phyloP scores from a whole-genome alignment of 192 early-diverging fungal genomes.

The Pilaira anomala region DNA sequence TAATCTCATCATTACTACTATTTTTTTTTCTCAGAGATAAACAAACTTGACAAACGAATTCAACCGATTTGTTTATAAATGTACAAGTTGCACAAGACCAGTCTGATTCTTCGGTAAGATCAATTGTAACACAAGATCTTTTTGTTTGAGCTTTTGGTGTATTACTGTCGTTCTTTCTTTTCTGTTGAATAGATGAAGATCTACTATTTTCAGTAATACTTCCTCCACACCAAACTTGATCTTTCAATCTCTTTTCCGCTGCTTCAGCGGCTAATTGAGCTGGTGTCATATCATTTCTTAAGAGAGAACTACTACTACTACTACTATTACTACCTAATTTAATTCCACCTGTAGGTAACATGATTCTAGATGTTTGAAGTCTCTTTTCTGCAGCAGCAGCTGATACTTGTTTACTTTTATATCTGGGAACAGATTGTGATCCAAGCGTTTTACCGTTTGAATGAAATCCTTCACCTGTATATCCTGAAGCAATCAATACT shows the following conservation, averaged over 20 bases:
- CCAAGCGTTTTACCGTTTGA: conserved; percentile 45
- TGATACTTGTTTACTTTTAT: conserved; percentile 37
- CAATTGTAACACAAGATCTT: background rate
- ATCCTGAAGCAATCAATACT: conserved; percentile 42
- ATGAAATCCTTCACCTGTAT: conserved; percentile 57
- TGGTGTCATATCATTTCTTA: conserved; percentile 42
- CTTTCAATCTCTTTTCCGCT: conserved; percentile 62
- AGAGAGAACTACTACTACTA: background rate
- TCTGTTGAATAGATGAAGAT: background rate
- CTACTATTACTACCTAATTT: conserved; percentile 39
- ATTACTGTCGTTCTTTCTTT: background rate
- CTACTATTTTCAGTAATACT: conserved; percentile 6
- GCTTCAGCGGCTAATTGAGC: conserved; percentile 61
- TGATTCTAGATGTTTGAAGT: conserved; percentile 43
- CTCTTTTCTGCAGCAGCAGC: conserved; percentile 57
- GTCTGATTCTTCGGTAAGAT: background rate
- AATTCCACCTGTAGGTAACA: conserved; percentile 57
- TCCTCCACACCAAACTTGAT: conserved; percentile 70
- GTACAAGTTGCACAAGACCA: conserved; percentile 61
- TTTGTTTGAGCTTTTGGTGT: background rate
- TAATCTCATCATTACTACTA: too few species aligned
- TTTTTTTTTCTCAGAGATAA: background rate
- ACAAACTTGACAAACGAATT: conserved; percentile 48
- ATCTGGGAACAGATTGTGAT: conserved; percentile 37
- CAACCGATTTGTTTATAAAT: conserved; percentile 44